These are phyloP conservation scores for Stenocarpella maydis DNA, from an alignment of 2,329 filamentous ascomycete species.

Conservation along the genomic window DNA sequence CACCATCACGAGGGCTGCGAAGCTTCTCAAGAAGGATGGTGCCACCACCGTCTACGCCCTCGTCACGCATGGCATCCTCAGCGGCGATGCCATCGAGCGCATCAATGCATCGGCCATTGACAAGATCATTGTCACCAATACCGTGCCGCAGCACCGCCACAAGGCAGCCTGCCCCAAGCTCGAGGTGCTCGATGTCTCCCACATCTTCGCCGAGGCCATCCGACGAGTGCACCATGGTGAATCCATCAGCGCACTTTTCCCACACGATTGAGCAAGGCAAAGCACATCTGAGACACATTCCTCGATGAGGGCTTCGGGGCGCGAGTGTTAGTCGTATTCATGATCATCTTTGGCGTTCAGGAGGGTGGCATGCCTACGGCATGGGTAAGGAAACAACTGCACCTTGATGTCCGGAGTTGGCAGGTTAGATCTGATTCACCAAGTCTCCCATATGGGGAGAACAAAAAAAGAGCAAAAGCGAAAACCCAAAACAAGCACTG, in stretches of 20 bases:
- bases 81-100: constrained; percentile 90
- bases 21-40: constrained; percentile 95
- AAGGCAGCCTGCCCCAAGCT: constrained; percentile 81
- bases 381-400: constrained; percentile 30
- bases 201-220: constrained; percentile 94
- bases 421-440: constrained; percentile 30
- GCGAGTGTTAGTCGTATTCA: constrained; percentile 11
- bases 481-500: constrained; percentile 30
- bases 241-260: constrained; percentile 95
- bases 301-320: background rate
- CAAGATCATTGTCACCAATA: constrained; percentile 95
- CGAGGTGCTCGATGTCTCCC: constrained; percentile 89
- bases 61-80: constrained; percentile 93
- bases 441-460: constrained; percentile 19
- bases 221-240: constrained; percentile 96
- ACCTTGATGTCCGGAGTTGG: constrained; percentile 34
- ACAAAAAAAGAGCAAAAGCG: constrained; percentile 19
- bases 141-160: constrained; percentile 88
- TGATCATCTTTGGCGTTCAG: constrained; percentile 33
- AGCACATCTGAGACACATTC: background rate
- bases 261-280: constrained; percentile 67
- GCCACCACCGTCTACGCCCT: constrained; percentile 92
- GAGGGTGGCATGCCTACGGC: constrained; percentile 14
- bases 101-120: constrained; percentile 94
- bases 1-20: constrained; percentile 94